Evolutionary conservation across 2,329 filamentous ascomycete genomes (phyloP), one percentile per base, ranked within the genome.

Genomic region (Fusarium papillatum): DNA sequence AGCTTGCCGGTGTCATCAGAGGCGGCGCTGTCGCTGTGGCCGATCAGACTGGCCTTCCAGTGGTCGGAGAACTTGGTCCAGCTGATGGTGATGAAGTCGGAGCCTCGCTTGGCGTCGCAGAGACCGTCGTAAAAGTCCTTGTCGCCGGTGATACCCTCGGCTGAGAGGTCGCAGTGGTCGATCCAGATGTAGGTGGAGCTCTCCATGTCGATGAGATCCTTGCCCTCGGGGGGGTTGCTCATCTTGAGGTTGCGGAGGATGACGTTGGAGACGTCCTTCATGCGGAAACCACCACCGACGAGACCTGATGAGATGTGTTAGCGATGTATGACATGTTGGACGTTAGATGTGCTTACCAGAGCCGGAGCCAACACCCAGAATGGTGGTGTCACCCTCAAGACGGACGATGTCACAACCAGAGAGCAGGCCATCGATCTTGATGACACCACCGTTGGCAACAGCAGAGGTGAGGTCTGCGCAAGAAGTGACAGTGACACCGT

Each of bases 91-190:
- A 90, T 81, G 78, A 84, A 91, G 83, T 92, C 89, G 4, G 87
- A 84, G 29, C 86, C 90, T 76, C 90, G 89, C 69, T 88, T 91
- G 48, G 91, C 83, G 72, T 92, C 90, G 46, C 90, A 81, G 1
- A 91, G 85, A n/a, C 90, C 90, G 68, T 92, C 90, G 79, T 90
- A 92, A 82, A 88, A 90, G 81, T 92, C 90, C 81, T 92, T 92
- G 83, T 86, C 87, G 73, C 91, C 86, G 67, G 87, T 83, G 36
- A 80, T 79, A 76, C 91, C 87, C 11, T 86, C 87, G 1, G 76
- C 65, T 0, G 87, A 90, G 36, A 91, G 84, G 67, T 92, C 89
- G 76, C 86, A 85, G 81, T 91, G 90, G 80, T 92, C 90, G 50
- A 91, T 84, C 90, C 90, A 92, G 75, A 87, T 79, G 69, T 90